Evolutionary conservation across 345 rosid genomes (phyloP).

Genomic region (Combretum micranthum): DNA sequence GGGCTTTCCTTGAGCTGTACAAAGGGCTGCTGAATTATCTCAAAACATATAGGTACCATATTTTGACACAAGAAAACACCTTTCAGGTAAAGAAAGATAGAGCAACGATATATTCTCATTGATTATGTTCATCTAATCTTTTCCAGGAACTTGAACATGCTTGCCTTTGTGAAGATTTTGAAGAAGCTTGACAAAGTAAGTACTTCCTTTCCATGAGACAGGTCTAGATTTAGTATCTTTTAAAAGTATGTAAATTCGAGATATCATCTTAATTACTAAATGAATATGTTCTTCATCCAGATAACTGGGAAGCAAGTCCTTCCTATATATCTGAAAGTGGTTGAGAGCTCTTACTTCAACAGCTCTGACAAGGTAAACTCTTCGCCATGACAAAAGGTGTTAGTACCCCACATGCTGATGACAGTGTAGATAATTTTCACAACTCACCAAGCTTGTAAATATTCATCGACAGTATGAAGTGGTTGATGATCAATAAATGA

Average conservation of each 20-base stretch:
- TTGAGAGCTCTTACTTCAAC: constrained; percentile 90
- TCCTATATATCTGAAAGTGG: constrained; percentile 83
- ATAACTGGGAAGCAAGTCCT: constrained; percentile 81
- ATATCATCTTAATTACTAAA: neutral
- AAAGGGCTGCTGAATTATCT: constrained; percentile 82
- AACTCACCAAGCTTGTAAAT: constrained; percentile 1
- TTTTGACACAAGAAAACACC: neutral
- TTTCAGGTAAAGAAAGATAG: neutral
- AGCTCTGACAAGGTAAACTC: constrained; percentile 75
- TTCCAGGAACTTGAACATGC: constrained; percentile 89
- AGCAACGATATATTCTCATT: neutral
- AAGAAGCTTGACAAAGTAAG: constrained; percentile 90
- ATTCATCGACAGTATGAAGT: constrained; percentile 23
- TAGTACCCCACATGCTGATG: neutral
- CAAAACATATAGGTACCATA: constrained; percentile 64
- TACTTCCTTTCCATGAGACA: neutral
- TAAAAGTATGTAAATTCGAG: too few species aligned
- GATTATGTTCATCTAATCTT: neutral
- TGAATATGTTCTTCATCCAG: constrained; percentile 21
- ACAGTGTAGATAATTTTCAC: neutral
- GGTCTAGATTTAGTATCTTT: too few species aligned
- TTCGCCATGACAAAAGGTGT: too few species aligned
- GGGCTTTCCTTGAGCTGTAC: constrained; percentile 76
- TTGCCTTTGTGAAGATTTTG: constrained; percentile 91
- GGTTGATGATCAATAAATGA: neutral